These are phyloP conservation scores for Daldinia caldariorum DNA, from an alignment of 495 filamentous ascomycete species.

Conservation along the genomic window DNA sequence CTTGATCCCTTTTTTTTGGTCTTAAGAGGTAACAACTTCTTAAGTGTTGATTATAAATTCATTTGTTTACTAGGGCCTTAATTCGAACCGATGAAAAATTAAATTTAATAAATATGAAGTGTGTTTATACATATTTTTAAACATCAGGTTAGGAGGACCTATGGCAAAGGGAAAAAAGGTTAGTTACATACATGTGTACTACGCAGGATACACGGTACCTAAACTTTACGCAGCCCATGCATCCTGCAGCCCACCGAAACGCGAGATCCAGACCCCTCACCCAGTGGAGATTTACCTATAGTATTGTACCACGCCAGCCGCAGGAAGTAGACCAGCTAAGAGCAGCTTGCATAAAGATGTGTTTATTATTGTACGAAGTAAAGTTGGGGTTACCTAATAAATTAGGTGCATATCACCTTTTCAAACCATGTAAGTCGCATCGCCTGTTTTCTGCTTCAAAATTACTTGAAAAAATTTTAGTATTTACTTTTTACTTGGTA, in stretches of 20 bases:
- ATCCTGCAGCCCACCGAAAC: slow-evolving; percentile 2
- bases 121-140: too few species aligned
- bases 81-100: too few species aligned
- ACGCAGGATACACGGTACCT: not conserved
- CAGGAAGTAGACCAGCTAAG: not conserved
- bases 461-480: not conserved
- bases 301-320: slow-evolving; percentile 2
- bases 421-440: too few species aligned
- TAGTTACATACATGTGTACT: not conserved
- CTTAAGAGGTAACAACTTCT: too few species aligned
- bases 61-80: too few species aligned
- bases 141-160: too few species aligned
- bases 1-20: too few species aligned
- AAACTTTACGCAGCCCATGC: not conserved
- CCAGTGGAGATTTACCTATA: slow-evolving; percentile 5
- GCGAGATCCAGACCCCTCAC: not conserved
- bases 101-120: too few species aligned
- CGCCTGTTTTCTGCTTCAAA: not conserved
- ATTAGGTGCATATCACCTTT: too few species aligned
- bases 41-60: too few species aligned
- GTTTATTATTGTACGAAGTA: too few species aligned
- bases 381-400: not conserved
- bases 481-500: not conserved
- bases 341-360: not conserved
- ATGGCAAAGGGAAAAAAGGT: not conserved